Percentiles rank a stretch among this genome's conserved stretches.
phyloP scores from a whole-genome alignment of 805 yeast species.

The Sugiyamaella marilandica region DNA sequence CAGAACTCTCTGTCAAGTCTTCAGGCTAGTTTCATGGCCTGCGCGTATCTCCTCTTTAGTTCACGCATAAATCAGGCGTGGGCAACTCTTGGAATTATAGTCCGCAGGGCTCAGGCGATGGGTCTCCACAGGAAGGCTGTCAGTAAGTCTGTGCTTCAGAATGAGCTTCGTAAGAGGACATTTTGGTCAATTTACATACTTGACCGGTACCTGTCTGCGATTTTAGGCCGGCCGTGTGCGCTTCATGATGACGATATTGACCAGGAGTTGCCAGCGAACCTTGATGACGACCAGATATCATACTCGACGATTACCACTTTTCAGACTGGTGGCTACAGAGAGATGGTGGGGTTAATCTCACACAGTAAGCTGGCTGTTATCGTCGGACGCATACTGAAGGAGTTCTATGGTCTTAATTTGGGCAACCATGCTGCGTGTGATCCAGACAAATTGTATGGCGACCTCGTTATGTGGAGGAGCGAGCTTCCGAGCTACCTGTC shows the following conservation, averaged over 20 bases:
- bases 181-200: constrained; percentile 1
- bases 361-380: not conserved
- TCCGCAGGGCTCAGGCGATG: not conserved
- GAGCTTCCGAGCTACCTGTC: not conserved
- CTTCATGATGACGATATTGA: constrained; percentile 1
- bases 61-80: not conserved
- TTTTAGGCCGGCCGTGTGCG: not conserved
- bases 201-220: constrained; percentile 1
- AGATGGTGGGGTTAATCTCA: not conserved
- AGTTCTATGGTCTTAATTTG: not conserved
- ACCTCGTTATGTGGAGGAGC: not conserved
- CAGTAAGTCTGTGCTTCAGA: not conserved
- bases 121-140: not conserved
- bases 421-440: not conserved
- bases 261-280: not conserved
- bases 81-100: not conserved
- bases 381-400: not conserved
- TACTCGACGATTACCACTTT: not conserved
- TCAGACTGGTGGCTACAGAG: not conserved
- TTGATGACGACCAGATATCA: constrained; percentile 1
- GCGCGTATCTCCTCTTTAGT: not conserved
- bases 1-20: not conserved
- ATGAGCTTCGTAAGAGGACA: not conserved
- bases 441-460: not conserved
- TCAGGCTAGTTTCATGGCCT: not conserved